Percentiles rank a stretch among this genome's conserved stretches.
These are phyloP conservation scores for Puya raimondii DNA, from an alignment of 176 grass and related monocot genomes.

Conservation along the genomic window DNA sequence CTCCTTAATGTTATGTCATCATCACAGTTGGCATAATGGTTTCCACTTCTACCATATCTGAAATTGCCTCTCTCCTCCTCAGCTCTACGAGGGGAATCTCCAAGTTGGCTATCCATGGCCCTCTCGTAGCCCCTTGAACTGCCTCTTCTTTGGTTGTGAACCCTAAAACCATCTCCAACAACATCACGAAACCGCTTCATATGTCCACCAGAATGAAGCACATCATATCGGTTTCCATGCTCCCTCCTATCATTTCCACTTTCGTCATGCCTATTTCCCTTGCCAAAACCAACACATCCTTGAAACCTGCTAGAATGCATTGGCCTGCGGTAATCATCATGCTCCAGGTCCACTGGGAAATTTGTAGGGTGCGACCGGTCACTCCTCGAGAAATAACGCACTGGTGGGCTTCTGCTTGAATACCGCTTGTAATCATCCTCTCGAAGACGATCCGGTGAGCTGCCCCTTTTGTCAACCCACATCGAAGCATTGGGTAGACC, in stretches of 20 bases:
- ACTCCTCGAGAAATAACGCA: constrained; percentile 26
- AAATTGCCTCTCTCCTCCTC: constrained; percentile 31
- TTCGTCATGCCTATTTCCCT: constrained; percentile 35
- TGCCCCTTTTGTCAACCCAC: constrained; percentile 70
- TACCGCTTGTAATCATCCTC: constrained; percentile 37
- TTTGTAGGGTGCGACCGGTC: constrained; percentile 35
- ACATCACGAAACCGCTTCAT: constrained; percentile 41
- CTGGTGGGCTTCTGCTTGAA: constrained; percentile 41
- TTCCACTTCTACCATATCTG: constrained; percentile 17
- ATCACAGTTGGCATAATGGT: constrained; percentile 16
- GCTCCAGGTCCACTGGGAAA: constrained; percentile 36
- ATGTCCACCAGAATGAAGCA: constrained; percentile 36
- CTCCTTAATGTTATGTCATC: constrained; percentile 17
- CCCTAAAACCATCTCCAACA: constrained; percentile 38
- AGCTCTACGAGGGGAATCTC: constrained; percentile 27
- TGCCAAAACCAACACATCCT: constrained; percentile 34
- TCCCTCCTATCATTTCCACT: constrained; percentile 42
- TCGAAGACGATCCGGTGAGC: constrained; percentile 40
- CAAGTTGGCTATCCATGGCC: constrained; percentile 31
- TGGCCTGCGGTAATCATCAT: constrained; percentile 38
- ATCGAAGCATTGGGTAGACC: constrained; percentile 38
- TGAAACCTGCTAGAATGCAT: constrained; percentile 37
- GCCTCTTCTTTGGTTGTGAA: constrained; percentile 36
- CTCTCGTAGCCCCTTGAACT: constrained; percentile 44
- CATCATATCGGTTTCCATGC: constrained; percentile 31